Evolutionary conservation across 2,329 filamentous ascomycete genomes (phyloP).

Genomic region (Calonectria hongkongensis): DNA sequence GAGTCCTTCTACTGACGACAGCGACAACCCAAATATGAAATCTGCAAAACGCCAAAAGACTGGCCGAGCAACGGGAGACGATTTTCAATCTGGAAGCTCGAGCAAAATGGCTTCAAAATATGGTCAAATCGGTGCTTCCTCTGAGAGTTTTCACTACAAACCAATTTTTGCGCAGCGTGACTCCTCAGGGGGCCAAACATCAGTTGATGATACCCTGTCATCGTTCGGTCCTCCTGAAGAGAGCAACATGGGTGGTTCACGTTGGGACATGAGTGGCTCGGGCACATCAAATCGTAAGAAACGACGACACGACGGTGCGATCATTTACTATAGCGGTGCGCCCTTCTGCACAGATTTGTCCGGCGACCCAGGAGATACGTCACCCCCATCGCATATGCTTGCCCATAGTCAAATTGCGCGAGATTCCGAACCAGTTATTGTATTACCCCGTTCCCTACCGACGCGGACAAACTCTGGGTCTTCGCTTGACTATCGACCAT

Average conservation of each 20-base stretch:
- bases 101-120: slow-evolving; percentile 64
- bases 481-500: slow-evolving; percentile 67
- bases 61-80: slow-evolving; percentile 59
- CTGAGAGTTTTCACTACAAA: slow-evolving; percentile 77
- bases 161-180: slow-evolving; percentile 75
- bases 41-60: slow-evolving; percentile 69
- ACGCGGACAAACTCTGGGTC: slow-evolving; percentile 72
- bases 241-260: slow-evolving; percentile 69
- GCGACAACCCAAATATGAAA: slow-evolving; percentile 64
- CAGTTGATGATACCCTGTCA: slow-evolving; percentile 69
- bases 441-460: slow-evolving; percentile 52
- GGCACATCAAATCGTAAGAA: slow-evolving; percentile 70
- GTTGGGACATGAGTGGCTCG: slow-evolving; percentile 68
- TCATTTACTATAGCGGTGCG: slow-evolving; percentile 89
- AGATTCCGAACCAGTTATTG: slow-evolving; percentile 41
- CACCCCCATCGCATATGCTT: slow-evolving; percentile 69
- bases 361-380: slow-evolving; percentile 74
- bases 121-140: slow-evolving; percentile 62
- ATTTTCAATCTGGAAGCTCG: slow-evolving; percentile 58
- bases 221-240: slow-evolving; percentile 69
- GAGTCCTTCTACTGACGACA: slow-evolving; percentile 70
- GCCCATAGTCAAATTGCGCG: slow-evolving; percentile 64
- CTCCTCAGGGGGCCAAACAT: slow-evolving; percentile 68
- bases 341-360: slow-evolving; percentile 88
- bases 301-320: slow-evolving; percentile 80